Conservation (phyloP, 768 basidiomycete genomes). For the Xerocomellus amylosporus region DNA sequence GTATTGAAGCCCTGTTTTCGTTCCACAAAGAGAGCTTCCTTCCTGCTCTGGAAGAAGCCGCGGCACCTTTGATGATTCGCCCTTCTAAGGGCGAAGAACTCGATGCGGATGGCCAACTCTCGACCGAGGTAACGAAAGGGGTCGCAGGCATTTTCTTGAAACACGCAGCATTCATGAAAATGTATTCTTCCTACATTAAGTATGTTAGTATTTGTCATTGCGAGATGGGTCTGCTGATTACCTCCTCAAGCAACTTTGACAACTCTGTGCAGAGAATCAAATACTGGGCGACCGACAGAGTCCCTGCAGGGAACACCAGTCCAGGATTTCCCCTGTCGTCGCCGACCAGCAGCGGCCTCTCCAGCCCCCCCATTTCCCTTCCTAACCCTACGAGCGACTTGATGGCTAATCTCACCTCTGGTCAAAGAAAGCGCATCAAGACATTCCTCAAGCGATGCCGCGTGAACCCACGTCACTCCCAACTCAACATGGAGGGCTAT, state of each 20-base stretch:
- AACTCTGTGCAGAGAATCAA: slow-evolving; percentile 85
- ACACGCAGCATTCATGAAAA: slow-evolving; percentile 97
- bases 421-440: slow-evolving; percentile 87
- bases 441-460: slow-evolving; percentile 88
- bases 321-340: slow-evolving; percentile 45
- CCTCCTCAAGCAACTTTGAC: slow-evolving; percentile 77
- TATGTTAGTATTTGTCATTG: slow-evolving; percentile 38
- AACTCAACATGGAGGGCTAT: slow-evolving; percentile 92
- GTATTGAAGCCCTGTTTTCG: slow-evolving; percentile 83
- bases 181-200: slow-evolving; percentile 99
- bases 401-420: slow-evolving; percentile 60
- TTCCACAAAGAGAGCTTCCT: slow-evolving; percentile 94
- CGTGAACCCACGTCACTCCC: slow-evolving; percentile 85
- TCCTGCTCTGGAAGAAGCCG: slow-evolving; percentile 81
- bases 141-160: slow-evolving; percentile 89
- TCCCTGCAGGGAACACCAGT: slow-evolving; percentile 36
- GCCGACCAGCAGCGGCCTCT: slow-evolving; percentile 56
- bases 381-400: slow-evolving; percentile 42
- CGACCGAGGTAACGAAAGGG: slow-evolving; percentile 68
- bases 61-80: slow-evolving; percentile 60
- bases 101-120: slow-evolving; percentile 72
- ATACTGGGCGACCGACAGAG: slow-evolving; percentile 72
- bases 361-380: slow-evolving; percentile 51
- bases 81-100: slow-evolving; percentile 43
- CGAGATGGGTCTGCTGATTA: slow-evolving; percentile 10